Evolutionary conservation across 2,329 filamentous ascomycete species (phyloP), one percentile per base, ranked within the genome.

Genomic region (Tolypocladium ophioglossoides): DNA sequence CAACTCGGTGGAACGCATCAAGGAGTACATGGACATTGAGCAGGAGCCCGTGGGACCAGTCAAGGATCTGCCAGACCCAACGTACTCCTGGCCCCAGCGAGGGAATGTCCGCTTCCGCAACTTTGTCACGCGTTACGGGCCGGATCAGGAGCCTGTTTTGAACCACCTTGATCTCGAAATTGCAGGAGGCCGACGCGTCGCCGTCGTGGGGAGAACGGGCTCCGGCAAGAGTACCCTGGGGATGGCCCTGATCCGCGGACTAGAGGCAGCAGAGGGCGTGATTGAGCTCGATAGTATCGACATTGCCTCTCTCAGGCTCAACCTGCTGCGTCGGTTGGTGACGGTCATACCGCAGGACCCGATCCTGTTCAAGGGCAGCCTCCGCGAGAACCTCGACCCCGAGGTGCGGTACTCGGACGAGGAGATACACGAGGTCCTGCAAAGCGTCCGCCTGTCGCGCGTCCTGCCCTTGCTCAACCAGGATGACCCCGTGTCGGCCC

Each of bases 151-250:
- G 4, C 20, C 40, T 16, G 55, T 53, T 1, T 6, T 58, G 16
- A 39, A 34, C 6, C 20, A 46, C 7, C 51, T 58, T 9, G 22
- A 49, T 16, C 24, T 58, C 4, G 5, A 22, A 2, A 54, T 52
- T 2, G 34, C 49, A 14, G 47, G 51, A 2, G 53, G 55, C 16
- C 50, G 52, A 22, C 53, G 55, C 30, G 39, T 58, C 39, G 75
- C 75, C 2, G 78, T 92, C 10, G 84, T 89, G 6, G 89, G 89
- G 1, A 81, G 88, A 14, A 91, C 87, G 0, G 83, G 86, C 0
- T 89, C 85, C 2, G 89, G 88, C 7, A 92, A 94, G 70, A 88
- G 83, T 39, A 91, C 88, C 0, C 67, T 80, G 1, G 77, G 75
- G 0, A 73, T 74, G 18, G 76, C 74, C 1, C 69, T 81, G 22